phyloP scores from a whole-genome alignment of 2,329 filamentous ascomycete genomes.

The Pseudocercospora eumusae region DNA sequence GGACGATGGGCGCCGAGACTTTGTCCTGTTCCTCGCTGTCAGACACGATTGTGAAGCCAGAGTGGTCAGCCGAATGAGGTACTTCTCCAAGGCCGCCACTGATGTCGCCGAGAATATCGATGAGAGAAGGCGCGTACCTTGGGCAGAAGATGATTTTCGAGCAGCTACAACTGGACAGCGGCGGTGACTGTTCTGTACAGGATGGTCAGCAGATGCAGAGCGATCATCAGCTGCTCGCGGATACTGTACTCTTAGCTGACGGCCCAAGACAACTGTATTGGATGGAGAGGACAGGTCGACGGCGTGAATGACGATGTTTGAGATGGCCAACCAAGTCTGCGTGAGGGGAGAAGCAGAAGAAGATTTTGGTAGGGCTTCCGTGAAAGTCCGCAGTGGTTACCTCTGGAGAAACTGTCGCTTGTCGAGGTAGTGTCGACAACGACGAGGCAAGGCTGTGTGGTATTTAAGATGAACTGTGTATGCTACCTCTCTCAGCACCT shows the following conservation, averaged over 20 bases:
- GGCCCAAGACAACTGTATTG: neutral
- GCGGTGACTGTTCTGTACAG: neutral
- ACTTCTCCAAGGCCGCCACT: neutral
- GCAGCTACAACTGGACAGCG: neutral
- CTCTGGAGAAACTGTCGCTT: neutral
- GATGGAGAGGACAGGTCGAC: neutral
- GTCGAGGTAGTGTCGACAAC: neutral
- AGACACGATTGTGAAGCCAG: neutral
- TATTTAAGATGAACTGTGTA: neutral
- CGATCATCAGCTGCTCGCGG: neutral
- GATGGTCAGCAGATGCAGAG: neutral
- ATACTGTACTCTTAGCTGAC: neutral
- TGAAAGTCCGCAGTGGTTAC: neutral
- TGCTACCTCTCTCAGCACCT: neutral
- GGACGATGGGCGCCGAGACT: neutral
- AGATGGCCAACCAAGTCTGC: neutral
- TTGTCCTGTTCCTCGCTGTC: neutral
- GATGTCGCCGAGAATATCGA: neutral
- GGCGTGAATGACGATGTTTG: neutral
- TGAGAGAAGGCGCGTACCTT: neutral
- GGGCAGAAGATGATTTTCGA: neutral
- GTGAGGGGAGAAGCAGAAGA: neutral
- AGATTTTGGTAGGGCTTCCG: neutral
- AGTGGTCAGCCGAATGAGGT: conserved; percentile 1
- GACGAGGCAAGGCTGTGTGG: neutral